Evolutionary conservation across 148 eudicot species (phyloP), one percentile per base, ranked within the genome.

Genomic region (Bassia scoparia): DNA sequence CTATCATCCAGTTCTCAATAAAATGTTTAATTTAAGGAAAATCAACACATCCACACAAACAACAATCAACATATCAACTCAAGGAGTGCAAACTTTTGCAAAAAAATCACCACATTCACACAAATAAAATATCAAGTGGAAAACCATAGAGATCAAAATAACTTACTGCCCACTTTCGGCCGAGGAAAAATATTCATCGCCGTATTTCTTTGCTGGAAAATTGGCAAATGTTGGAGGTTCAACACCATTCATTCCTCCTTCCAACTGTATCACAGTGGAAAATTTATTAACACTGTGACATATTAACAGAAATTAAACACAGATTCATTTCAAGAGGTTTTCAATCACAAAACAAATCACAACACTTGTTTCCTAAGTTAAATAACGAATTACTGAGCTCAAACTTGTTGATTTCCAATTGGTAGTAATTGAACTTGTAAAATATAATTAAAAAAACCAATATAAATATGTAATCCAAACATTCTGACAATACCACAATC

Each of bases 151-250:
- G 37, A 63, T 48, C 46, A 38, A 76, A 74, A 18, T 23, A 64
- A 80, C 98, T 86, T 83, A 94, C 98, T 91, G 92, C 76, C 89
- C 84, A 80, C 81, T 86, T 75, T 83, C 89, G 33, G 84, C 81
- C 11, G 86, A 85, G 1, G 86, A 72, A 78, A 91, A 89, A 69
- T 83, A 87, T 56, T 83, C 80, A 73, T 89, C 92, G 64, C 83
- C 81, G 63, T 80, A 94, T 83, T 85, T 94, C 78, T 88, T 88
- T 14, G 84, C 86, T 29, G 98, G 97, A 76, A 91, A 91, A 71
- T 85, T 89, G 69, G 87, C 89, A 65, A 87, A 78, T 7, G 81
- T 84, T 33, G 83, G 82, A 73, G 85, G 89, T 75, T 91, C 96
- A 71, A 88, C 83, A 59, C 97, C 97, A 76, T 84, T 89, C 38